Base-by-base conservation (phyloP, 2,329 filamentous ascomycete species). In the Madurella fahalii region DNA sequence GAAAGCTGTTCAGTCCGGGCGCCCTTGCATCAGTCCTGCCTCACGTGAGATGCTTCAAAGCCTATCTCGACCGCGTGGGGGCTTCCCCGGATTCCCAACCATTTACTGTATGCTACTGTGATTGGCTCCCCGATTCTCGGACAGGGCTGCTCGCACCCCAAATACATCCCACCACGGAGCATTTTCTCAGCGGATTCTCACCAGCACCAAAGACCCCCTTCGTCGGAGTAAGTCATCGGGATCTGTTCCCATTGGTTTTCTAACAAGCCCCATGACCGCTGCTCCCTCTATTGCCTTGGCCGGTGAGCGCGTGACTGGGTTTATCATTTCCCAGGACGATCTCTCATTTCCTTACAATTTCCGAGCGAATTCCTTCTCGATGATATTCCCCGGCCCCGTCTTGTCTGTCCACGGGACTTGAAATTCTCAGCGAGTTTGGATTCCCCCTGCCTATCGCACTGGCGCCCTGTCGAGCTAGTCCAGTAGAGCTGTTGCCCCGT, bases 11-110 rank as follows among this genome's bases (percentile, higher is more conserved):
- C 13, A 37, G 11, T 3, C 4, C 4, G 4, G 34, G 48, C 44
- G 47, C 48, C 37, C 48, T 46, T 52, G 52, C 55, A 54, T 47
- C 34, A 43, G 32, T 30, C 4, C 7, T 13, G 31, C n/a, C 47
- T 54, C 55, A 58, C 48, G 55, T 54, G 55, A 54, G 48, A 9
- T 45, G 17, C 32, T 18, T 39, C 20, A 30, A 45, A 41, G 31
- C 30, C 39, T 37, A 12, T 37, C n/a, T 31, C 32, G 39, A 17
- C 20, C 17, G 17, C 41, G 34, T 46, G 55, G 40, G 55, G 55
- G 47, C 2, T 52, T 50, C 49, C 52, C 52, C 48, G 41, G 47
- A 30, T 47, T 34, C 17, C 49, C 49, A 52, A n/a, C 46, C 47
- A 11, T 9, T 50, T 50, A 4, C 11, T 41, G 49, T n/a, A n/a